phyloP scores from a whole-genome alignment of 257 asterid species.

The Fraxinus cuspidata region DNA sequence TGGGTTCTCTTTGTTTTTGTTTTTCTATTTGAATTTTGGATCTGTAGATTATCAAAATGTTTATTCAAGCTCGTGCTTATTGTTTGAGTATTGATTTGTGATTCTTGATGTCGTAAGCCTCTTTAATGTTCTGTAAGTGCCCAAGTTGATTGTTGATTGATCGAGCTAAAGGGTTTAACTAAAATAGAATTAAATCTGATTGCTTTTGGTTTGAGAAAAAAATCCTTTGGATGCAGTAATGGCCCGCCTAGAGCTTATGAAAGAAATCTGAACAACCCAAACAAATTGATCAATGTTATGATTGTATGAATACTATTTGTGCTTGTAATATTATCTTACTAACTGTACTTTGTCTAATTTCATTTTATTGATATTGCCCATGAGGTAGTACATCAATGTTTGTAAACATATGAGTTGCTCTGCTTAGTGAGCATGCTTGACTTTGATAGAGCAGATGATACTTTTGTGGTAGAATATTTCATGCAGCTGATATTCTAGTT shows the following conservation, averaged over 20 bases:
- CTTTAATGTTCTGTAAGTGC: background rate
- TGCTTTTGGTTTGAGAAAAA: background rate
- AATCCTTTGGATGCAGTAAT: background rate
- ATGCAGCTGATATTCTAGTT: background rate
- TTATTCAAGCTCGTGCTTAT: background rate
- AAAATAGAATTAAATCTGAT: background rate
- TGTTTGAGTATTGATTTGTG: background rate
- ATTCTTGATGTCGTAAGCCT: background rate
- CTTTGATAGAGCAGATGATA: background rate
- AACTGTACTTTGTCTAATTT: too few relatives aligned
- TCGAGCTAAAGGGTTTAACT: background rate
- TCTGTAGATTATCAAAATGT: background rate
- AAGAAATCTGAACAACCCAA: background rate
- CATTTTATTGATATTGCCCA: too few relatives aligned
- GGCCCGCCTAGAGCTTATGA: background rate
- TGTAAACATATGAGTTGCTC: background rate
- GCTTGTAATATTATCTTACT: too few relatives aligned
- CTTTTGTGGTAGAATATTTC: background rate
- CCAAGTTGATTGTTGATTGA: background rate
- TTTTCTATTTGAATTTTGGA: background rate
- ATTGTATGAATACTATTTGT: too few relatives aligned
- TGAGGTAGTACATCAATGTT: background rate
- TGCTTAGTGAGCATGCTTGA: background rate
- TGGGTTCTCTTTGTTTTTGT: slow-evolving; percentile 3
- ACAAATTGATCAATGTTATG: background rate